Evolutionary conservation across 2,329 filamentous ascomycete species (phyloP).

Genomic region (Talaromyces verruculosus): DNA sequence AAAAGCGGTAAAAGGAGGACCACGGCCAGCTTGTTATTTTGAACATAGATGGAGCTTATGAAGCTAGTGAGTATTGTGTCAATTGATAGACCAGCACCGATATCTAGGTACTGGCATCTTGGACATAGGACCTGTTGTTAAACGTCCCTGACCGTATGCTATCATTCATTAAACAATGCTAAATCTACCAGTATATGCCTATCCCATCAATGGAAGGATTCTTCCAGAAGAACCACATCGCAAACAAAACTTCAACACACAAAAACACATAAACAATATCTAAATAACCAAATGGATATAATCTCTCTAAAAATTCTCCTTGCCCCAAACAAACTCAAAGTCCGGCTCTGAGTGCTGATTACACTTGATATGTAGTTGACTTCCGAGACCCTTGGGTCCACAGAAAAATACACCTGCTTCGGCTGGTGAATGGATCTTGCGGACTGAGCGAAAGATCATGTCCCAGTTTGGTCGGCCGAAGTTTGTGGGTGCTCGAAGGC

Average conservation of each 20-base stretch:
- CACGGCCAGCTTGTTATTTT: background rate
- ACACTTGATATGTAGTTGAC: slow-evolving; percentile 75
- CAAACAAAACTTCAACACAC: background rate
- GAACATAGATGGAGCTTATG: background rate
- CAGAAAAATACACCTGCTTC: slow-evolving; percentile 83
- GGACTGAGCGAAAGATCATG: slow-evolving; percentile 80
- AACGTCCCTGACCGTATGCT: background rate
- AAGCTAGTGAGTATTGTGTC: background rate
- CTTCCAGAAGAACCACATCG: slow-evolving; percentile 4
- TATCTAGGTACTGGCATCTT: background rate
- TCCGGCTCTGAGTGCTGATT: slow-evolving; percentile 85
- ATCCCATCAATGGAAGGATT: slow-evolving; percentile 10
- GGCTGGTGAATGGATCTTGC: slow-evolving; percentile 71
- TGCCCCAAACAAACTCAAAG: slow-evolving; percentile 58
- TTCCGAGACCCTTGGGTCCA: slow-evolving; percentile 76
- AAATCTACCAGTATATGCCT: slow-evolving; percentile 6
- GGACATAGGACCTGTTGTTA: too few species aligned
- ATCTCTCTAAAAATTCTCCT: slow-evolving; percentile 52
- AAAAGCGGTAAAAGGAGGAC: background rate
- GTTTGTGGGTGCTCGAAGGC: slow-evolving; percentile 77
- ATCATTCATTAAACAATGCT: slow-evolving; percentile 2
- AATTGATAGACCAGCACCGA: background rate
- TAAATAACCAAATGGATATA: background rate
- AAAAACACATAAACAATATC: background rate
- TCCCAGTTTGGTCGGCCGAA: slow-evolving; percentile 85